These are phyloP conservation scores for Aspergillus cavernicola DNA, from an alignment of 495 filamentous ascomycete genomes.

Conservation along the genomic window DNA sequence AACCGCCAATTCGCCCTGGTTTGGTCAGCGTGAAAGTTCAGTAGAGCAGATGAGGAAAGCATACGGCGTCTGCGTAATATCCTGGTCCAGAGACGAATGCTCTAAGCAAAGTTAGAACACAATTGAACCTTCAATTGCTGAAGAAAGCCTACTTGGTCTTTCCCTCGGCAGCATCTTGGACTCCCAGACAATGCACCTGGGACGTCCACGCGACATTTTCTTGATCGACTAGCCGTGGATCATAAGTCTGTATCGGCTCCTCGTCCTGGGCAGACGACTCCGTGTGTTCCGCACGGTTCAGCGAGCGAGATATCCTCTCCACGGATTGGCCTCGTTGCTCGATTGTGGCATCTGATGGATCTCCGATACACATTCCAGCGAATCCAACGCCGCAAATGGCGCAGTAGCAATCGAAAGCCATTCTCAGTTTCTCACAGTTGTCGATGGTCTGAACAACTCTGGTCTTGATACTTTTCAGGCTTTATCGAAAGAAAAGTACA, in stretches of 20 bases:
- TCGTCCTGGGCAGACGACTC: background rate
- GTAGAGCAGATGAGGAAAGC: background rate
- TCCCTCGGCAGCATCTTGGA: slow-evolving; percentile 1
- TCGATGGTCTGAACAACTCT: no score
- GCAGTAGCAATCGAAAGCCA: slow-evolving; percentile 26
- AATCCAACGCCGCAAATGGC: slow-evolving; percentile 24
- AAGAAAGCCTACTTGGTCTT: slow-evolving; percentile 8
- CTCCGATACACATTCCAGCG: slow-evolving; percentile 19
- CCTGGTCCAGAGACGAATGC: slow-evolving; percentile 19
- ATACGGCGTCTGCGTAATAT: slow-evolving; percentile 22
- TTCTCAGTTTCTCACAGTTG: background rate
- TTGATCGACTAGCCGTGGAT: slow-evolving; percentile 18
- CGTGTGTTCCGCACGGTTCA: slow-evolving; percentile 11
- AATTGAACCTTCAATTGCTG: no score
- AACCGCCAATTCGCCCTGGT: slow-evolving; percentile 18
- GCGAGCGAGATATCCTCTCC: slow-evolving; percentile 17
- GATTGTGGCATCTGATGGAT: slow-evolving; percentile 14
- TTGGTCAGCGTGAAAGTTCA: background rate
- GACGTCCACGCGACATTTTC: slow-evolving; percentile 19
- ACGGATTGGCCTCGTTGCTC: slow-evolving; percentile 20
- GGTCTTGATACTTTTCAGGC: no score
- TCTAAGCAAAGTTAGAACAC: slow-evolving; percentile 6
- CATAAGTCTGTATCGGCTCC: slow-evolving; percentile 20
- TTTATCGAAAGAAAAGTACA: no score
- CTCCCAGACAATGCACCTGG: slow-evolving; percentile 19